phyloP scores from a whole-genome alignment of 495 filamentous ascomycete species.

The Tuber calosporum region DNA sequence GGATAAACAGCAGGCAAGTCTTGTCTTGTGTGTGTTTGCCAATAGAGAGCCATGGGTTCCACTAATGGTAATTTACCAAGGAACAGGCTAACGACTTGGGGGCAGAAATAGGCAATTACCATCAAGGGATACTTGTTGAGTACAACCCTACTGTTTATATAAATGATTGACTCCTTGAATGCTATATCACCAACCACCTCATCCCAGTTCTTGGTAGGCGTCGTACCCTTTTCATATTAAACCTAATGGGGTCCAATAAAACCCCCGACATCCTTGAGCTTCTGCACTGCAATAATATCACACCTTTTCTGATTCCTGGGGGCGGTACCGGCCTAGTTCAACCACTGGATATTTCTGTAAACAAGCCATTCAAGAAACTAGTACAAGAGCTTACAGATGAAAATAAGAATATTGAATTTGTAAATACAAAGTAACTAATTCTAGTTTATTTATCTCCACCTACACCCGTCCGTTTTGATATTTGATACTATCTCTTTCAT shows the following conservation, averaged over 20 bases:
- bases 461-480: too few species aligned
- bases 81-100: neutral
- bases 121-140: neutral
- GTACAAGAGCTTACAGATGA: too few species aligned
- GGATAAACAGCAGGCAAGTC: constrained; percentile 7
- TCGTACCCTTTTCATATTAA: neutral
- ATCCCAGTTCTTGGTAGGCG: neutral
- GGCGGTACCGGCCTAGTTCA: constrained; percentile 4
- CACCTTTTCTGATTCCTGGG: neutral
- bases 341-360: neutral
- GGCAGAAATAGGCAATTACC: neutral
- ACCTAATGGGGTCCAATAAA: neutral
- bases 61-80: constrained; percentile 2
- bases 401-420: too few species aligned
- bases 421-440: too few species aligned
- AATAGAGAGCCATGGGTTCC: neutral
- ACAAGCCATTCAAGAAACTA: neutral
- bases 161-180: neutral
- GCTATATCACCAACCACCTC: neutral
- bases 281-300: neutral
- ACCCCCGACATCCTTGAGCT: too few species aligned
- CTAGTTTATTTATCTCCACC: too few species aligned
- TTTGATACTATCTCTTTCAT: too few species aligned
- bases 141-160: neutral
- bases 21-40: constrained; percentile 9